Conservation (phyloP, 257 asterid genomes). For the Nicotiana tomentosiformis region DNA sequence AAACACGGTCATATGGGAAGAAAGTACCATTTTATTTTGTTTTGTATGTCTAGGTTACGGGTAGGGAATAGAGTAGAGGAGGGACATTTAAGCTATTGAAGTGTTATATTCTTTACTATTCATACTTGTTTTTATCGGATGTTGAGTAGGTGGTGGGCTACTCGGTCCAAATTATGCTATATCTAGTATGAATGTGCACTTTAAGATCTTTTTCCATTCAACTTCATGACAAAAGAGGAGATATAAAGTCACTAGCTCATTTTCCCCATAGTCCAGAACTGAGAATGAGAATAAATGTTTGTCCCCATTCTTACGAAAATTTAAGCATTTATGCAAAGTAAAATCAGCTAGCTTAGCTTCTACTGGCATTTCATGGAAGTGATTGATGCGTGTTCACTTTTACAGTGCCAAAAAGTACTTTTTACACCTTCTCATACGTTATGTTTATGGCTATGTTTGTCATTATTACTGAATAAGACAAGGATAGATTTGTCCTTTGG, state of each 20-base stretch:
- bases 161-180: background rate
- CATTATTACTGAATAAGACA: slow-evolving; percentile 27
- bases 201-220: background rate
- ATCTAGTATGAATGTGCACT: background rate
- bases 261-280: background rate
- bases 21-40: background rate
- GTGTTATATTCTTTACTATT: background rate
- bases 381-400: slow-evolving; percentile 29
- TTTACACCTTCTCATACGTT: slow-evolving; percentile 12
- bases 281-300: slow-evolving; percentile 25
- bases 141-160: background rate
- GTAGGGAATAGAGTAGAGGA: background rate
- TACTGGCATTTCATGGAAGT: slow-evolving; percentile 37
- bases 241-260: background rate
- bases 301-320: slow-evolving; percentile 10
- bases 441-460: slow-evolving; percentile 24
- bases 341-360: slow-evolving; percentile 1
- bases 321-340: background rate
- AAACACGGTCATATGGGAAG: background rate
- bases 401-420: background rate
- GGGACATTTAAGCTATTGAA: background rate
- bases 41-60: background rate
- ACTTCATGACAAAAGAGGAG: background rate
- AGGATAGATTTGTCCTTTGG: slow-evolving; percentile 36
- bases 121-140: background rate